Percentiles rank a stretch among this genome's conserved stretches.
These are phyloP conservation scores for Auricularia sp. DNA, from an alignment of 768 basidiomycete genomes.

Conservation along the genomic window DNA sequence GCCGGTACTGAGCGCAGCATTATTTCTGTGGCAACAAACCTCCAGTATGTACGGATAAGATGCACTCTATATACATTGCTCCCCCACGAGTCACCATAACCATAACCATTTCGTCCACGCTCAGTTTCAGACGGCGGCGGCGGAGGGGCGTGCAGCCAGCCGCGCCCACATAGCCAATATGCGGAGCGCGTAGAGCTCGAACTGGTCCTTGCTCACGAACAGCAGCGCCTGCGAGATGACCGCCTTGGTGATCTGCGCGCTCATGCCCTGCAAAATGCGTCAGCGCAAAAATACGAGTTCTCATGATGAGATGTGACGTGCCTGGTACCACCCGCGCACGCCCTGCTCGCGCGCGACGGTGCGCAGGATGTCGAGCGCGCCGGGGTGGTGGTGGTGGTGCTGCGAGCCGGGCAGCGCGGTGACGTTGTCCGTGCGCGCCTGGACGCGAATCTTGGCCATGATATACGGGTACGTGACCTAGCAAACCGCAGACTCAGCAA, in stretches of 20 bases:
- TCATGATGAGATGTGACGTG: slow-evolving; percentile 24
- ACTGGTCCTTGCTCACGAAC: slow-evolving; percentile 96
- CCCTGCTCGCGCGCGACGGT: slow-evolving; percentile 71
- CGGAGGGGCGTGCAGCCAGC: neutral
- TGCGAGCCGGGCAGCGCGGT: slow-evolving; percentile 17
- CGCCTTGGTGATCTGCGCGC: slow-evolving; percentile 92
- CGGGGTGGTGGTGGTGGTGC: slow-evolving; percentile 44
- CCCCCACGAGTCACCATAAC: too few species aligned
- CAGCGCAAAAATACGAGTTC: neutral
- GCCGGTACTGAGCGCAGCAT: too few species aligned
- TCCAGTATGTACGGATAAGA: too few species aligned
- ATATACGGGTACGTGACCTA: slow-evolving; percentile 94
- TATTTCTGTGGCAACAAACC: too few species aligned
- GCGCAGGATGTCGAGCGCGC: slow-evolving; percentile 67
- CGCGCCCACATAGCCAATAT: slow-evolving; percentile 44
- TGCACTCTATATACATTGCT: too few species aligned
- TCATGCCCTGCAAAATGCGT: slow-evolving; percentile 61
- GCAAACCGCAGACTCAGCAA: neutral
- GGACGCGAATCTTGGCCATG: slow-evolving; percentile 93
- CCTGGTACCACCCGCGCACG: slow-evolving; percentile 91
- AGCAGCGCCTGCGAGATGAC: slow-evolving; percentile 90
- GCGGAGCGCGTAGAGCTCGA: slow-evolving; percentile 76
- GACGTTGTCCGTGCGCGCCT: slow-evolving; percentile 60
- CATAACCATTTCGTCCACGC: too few species aligned
- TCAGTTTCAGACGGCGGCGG: too few species aligned